phyloP scores from a whole-genome alignment of 768 basidiomycete genomes.

The Pluteus cervinus region DNA sequence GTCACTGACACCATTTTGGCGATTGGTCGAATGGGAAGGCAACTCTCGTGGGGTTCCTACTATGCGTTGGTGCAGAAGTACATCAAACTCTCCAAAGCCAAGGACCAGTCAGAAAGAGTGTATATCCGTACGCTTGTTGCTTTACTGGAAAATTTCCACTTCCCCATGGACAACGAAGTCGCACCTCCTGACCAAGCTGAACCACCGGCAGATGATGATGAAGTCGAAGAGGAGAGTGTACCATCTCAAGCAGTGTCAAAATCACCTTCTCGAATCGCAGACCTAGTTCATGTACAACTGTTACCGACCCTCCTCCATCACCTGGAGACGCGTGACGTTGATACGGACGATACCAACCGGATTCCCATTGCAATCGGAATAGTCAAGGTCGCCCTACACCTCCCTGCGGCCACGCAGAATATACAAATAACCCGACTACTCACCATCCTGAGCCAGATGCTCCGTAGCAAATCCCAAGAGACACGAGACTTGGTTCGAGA shows the following conservation, averaged over 20 bases:
- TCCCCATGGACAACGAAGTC: slow-evolving; percentile 66
- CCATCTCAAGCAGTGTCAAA: slow-evolving; percentile 8
- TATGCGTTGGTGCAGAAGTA: slow-evolving; percentile 76
- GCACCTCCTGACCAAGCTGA: slow-evolving; percentile 25
- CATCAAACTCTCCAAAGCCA: slow-evolving; percentile 59
- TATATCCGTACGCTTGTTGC: slow-evolving; percentile 83
- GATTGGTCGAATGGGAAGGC: slow-evolving; percentile 71
- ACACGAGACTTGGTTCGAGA: slow-evolving; percentile 83
- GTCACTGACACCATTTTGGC: slow-evolving; percentile 84
- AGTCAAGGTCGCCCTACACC: slow-evolving; percentile 73
- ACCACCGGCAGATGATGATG: slow-evolving; percentile 23
- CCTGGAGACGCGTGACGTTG: slow-evolving; percentile 73
- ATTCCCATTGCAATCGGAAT: slow-evolving; percentile 88
- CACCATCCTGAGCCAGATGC: slow-evolving; percentile 81
- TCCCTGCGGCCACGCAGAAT: slow-evolving; percentile 59
- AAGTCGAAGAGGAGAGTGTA: slow-evolving; percentile 21
- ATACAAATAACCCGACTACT: slow-evolving; percentile 71
- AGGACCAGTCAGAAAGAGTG: slow-evolving; percentile 68
- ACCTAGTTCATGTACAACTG: slow-evolving; percentile 69
- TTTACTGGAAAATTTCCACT: slow-evolving; percentile 87
- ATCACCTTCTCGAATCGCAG: slow-evolving; percentile 46
- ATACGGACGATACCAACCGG: slow-evolving; percentile 78
- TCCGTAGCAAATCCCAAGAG: slow-evolving; percentile 93
- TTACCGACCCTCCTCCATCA: slow-evolving; percentile 77
- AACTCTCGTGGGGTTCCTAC: slow-evolving; percentile 82